Base-by-base conservation (phyloP, 495 filamentous ascomycete species). In the Trichoderma virens region DNA sequence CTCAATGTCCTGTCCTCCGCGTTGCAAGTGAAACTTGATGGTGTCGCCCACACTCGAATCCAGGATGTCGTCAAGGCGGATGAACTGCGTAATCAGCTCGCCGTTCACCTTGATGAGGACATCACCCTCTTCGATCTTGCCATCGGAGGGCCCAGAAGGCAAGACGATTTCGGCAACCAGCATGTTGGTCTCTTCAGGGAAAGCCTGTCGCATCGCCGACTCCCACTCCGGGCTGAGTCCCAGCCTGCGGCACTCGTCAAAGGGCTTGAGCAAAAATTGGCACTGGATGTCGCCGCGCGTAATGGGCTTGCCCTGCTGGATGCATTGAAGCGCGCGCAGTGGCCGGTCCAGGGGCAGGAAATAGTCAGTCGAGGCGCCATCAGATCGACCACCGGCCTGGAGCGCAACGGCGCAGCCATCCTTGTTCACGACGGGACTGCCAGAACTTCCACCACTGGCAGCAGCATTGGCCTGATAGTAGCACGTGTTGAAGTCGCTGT, bases 401-500 rank as follows among this genome's bases (percentile, higher is more conserved):
- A 99, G 77, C 56, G 94, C 94, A 60, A 99, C 86, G 18, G 92
- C 95, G 74, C 88, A 88, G 1, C 94, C 94, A 72, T 96, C 91
- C 39, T 97, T 88, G 71, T 98, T 95, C 65, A 99, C 93, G 2
- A 99, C 94, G 1, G 94, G 94, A 85, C 90, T 94, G 31, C 94
- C 94, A 11, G 95, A 98, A 76, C 91, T 96, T 67, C 94, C 94
- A 64, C 94, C 94, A 73, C 90, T 97, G 13, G 94, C 94, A 7
- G 94, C 93, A 31, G 94, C 94, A 16, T 93, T 95, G 65, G 94
- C 94, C 80, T 99, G 94, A 66, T 98, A 98, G 75, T 99, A 99
- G 74, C 97, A 97, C 38, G 94, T 98, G 72, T 98, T 99, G 81
- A 99, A 99, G 71, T 99, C 94, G 74, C 93, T 93, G 75, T 99